Evolutionary conservation across 192 early-diverging fungal species (phyloP).

Genomic region (Podila epicladia): DNA sequence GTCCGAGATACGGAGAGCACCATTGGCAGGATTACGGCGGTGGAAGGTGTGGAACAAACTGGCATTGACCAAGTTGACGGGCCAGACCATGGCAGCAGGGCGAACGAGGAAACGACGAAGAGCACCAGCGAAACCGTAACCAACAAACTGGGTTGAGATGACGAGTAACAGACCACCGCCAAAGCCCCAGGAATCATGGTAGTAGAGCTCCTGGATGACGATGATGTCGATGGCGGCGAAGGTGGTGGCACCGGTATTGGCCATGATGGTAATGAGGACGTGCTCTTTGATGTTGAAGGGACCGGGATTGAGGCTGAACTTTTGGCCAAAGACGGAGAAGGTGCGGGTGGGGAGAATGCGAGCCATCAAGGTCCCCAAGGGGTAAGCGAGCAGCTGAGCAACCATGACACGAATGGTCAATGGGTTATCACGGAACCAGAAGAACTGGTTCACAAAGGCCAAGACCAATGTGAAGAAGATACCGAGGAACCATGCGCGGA

Average conservation of each 20-base stretch:
- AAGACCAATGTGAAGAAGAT: slow-evolving; percentile 70
- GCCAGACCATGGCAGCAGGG: slow-evolving; percentile 91
- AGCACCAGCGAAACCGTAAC: slow-evolving; percentile 73
- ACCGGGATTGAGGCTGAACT: slow-evolving; percentile 76
- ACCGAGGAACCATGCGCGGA: slow-evolving; percentile 79
- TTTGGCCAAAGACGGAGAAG: slow-evolving; percentile 59
- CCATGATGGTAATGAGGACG: slow-evolving; percentile 83
- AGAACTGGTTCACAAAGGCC: slow-evolving; percentile 83
- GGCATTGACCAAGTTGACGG: slow-evolving; percentile 76
- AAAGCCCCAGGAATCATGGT: slow-evolving; percentile 74
- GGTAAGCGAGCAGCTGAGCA: slow-evolving; percentile 80
- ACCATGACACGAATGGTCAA: slow-evolving; percentile 74
- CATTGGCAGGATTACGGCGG: slow-evolving; percentile 56
- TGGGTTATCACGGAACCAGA: slow-evolving; percentile 88
- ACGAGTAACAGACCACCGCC: slow-evolving; percentile 71
- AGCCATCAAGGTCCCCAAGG: slow-evolving; percentile 75
- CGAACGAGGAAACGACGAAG: slow-evolving; percentile 84
- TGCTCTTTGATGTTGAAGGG: slow-evolving; percentile 93
- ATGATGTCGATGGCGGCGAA: slow-evolving; percentile 83
- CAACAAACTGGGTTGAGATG: slow-evolving; percentile 70
- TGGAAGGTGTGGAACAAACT: slow-evolving; percentile 85
- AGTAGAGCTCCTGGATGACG: slow-evolving; percentile 73
- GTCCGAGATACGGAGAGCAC: slow-evolving; percentile 8
- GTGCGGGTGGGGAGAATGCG: slow-evolving; percentile 64
- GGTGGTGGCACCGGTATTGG: slow-evolving; percentile 72